Evolutionary conservation across 805 yeast genomes (phyloP).

Genomic region (Clavispora carvajalis): DNA sequence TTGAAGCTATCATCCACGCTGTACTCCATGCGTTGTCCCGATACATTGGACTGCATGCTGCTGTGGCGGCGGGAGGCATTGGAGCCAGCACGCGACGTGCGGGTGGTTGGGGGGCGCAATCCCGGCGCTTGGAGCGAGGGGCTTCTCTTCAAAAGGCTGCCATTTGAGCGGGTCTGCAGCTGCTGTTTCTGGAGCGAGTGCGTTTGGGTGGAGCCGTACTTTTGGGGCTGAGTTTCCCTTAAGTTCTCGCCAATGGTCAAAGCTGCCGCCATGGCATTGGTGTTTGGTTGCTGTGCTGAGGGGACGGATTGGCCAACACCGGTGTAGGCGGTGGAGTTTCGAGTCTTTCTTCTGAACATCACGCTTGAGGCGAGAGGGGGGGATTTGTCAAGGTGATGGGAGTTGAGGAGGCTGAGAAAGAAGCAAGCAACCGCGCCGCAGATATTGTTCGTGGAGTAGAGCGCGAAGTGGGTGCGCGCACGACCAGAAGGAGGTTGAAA

Average conservation of each 20-base stretch:
- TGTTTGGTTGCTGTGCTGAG: slow-evolving; percentile 29
- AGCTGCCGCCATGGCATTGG: slow-evolving; percentile 41
- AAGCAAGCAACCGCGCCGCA: neutral
- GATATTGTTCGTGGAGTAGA: neutral
- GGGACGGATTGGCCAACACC: slow-evolving; percentile 37
- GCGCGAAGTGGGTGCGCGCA: slow-evolving; percentile 1
- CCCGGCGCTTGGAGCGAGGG: slow-evolving; percentile 10
- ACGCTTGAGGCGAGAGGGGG: neutral
- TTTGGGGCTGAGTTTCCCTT: slow-evolving; percentile 15
- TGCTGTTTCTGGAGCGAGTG: slow-evolving; percentile 12
- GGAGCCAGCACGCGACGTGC: neutral
- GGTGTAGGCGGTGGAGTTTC: slow-evolving; percentile 34
- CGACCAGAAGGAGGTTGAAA: slow-evolving; percentile 1
- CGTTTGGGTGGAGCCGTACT: slow-evolving; percentile 8
- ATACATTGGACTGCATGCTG: slow-evolving; percentile 6
- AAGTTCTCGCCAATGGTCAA: slow-evolving; percentile 35
- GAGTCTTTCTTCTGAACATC: slow-evolving; percentile 28
- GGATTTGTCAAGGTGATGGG: neutral
- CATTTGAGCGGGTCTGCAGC: slow-evolving; percentile 6
- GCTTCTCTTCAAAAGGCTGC: slow-evolving; percentile 13
- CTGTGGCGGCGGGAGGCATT: slow-evolving; percentile 1
- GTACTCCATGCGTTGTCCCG: slow-evolving; percentile 4
- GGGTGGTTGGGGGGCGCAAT: neutral
- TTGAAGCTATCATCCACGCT: slow-evolving; percentile 28
- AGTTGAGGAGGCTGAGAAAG: neutral